Evolutionary conservation across 2,329 filamentous ascomycete genomes (phyloP).

Genomic region (Ustilaginoidea virens): DNA sequence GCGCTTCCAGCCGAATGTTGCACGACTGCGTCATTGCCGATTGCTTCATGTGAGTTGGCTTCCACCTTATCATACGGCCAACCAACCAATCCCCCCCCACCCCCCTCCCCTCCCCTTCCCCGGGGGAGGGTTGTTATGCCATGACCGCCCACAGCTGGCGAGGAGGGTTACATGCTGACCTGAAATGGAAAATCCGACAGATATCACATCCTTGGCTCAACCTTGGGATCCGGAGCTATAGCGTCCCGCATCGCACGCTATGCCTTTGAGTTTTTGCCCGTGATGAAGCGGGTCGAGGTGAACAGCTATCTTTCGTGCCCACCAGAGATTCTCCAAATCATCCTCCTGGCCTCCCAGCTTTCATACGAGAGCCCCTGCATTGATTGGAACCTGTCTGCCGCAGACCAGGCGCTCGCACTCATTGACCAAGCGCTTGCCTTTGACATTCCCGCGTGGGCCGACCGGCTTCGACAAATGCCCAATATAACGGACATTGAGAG

Average conservation of each 20-base stretch:
- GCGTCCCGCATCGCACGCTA: conserved; percentile 23
- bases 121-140: too few species aligned
- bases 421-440: conserved; percentile 26
- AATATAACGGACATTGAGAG: conserved; percentile 24
- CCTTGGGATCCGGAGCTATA: conserved; percentile 19
- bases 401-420: conserved; percentile 22
- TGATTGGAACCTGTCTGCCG: conserved; percentile 15
- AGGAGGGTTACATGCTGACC: too few species aligned
- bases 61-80: too few species aligned
- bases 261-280: conserved; percentile 21
- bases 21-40: conserved; percentile 32
- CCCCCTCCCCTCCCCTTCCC: too few species aligned
- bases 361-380: conserved; percentile 21
- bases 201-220: conserved; percentile 26
- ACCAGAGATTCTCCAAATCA: conserved; percentile 26
- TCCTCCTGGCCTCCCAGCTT: conserved; percentile 27
- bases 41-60: conserved; percentile 26
- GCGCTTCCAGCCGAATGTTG: conserved; percentile 18
- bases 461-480: conserved; percentile 18
- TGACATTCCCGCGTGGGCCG: conserved; percentile 27
- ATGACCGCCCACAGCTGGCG: too few species aligned
- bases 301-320: conserved; percentile 28
- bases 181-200: conserved; percentile 13
- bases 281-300: conserved; percentile 25
- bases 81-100: too few species aligned